Percentiles rank a stretch among this genome's conserved stretches.
phyloP scores from a whole-genome alignment of 2,329 filamentous ascomycete species.

The Helicocarpus griseus region DNA sequence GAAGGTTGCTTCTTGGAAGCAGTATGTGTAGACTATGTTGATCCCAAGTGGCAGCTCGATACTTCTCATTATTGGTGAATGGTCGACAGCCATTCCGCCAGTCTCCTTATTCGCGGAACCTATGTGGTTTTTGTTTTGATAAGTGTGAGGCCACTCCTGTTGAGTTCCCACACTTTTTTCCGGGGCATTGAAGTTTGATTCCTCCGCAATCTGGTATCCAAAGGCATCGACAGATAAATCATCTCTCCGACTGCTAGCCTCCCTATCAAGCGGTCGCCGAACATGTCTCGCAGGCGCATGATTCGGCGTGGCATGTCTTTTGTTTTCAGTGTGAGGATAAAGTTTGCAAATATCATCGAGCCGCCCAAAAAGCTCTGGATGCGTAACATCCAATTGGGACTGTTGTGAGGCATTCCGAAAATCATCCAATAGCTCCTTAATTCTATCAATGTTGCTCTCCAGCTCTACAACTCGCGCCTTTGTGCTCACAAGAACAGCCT shows the following conservation, averaged over 20 bases:
- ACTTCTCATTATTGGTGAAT: background rate
- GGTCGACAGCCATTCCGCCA: background rate
- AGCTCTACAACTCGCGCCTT: slow-evolving; percentile 61
- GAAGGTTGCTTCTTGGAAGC: slow-evolving; percentile 59
- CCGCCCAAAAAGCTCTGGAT: background rate
- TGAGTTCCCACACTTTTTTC: background rate
- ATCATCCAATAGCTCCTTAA: background rate
- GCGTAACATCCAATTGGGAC: background rate
- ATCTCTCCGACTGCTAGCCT: background rate
- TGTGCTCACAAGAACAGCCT: slow-evolving; percentile 64
- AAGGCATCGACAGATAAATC: background rate
- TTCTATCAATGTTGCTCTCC: slow-evolving; percentile 25
- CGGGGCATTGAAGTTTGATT: background rate
- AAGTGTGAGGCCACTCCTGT: background rate
- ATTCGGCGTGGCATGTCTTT: background rate
- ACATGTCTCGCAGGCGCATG: background rate
- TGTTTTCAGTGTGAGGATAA: background rate
- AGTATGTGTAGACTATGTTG: slow-evolving; percentile 38
- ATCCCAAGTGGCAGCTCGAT: background rate
- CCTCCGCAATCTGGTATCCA: background rate
- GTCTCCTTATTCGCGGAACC: background rate
- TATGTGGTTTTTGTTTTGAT: background rate
- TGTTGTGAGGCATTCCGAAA: background rate
- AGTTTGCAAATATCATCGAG: background rate
- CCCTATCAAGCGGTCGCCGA: background rate